Evolutionary conservation across 768 basidiomycete genomes (phyloP).

Genomic region (Coprinopsis strossmayeri): DNA sequence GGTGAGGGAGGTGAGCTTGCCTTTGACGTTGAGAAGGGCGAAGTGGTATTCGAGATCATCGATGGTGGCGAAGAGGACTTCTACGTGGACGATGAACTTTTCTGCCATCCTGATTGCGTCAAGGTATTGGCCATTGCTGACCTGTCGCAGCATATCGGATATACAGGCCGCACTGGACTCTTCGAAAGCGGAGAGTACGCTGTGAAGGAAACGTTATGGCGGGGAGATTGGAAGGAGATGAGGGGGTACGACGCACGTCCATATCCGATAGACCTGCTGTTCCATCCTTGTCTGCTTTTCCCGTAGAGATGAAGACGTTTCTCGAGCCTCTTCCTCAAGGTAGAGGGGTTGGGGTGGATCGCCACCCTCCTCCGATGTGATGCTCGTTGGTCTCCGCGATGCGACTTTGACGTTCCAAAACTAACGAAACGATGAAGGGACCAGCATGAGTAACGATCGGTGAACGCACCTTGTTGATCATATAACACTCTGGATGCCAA

Average conservation of each 20-base stretch:
- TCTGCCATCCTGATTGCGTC: slow-evolving; percentile 98
- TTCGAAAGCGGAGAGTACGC: slow-evolving; percentile 94
- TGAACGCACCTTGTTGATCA: slow-evolving; percentile 97
- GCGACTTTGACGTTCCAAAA: slow-evolving; percentile 99
- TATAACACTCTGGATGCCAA: slow-evolving; percentile 99
- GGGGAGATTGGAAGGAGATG: not conserved
- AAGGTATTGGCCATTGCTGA: slow-evolving; percentile 93
- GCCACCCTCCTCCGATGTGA: slow-evolving; percentile 41
- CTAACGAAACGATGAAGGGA: slow-evolving; percentile 30
- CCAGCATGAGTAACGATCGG: not conserved
- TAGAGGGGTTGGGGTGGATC: slow-evolving; percentile 48
- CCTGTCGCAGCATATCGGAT: slow-evolving; percentile 96
- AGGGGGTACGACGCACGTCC: slow-evolving; percentile 65
- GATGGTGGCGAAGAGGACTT: slow-evolving; percentile 93
- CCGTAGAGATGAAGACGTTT: slow-evolving; percentile 73
- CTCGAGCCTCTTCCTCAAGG: slow-evolving; percentile 71
- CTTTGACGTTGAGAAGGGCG: slow-evolving; percentile 71
- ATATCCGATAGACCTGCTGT: slow-evolving; percentile 95
- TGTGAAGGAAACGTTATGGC: slow-evolving; percentile 20
- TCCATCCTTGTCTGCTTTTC: slow-evolving; percentile 94
- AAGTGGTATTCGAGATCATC: slow-evolving; percentile 95
- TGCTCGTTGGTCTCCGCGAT: slow-evolving; percentile 63
- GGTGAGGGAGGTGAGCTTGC: slow-evolving; percentile 35
- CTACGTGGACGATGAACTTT: slow-evolving; percentile 97
- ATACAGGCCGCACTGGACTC: slow-evolving; percentile 99